Evolutionary conservation across 306 rosid species (phyloP), one percentile per base, ranked within the genome.

Genomic region (Medicago lupulina): DNA sequence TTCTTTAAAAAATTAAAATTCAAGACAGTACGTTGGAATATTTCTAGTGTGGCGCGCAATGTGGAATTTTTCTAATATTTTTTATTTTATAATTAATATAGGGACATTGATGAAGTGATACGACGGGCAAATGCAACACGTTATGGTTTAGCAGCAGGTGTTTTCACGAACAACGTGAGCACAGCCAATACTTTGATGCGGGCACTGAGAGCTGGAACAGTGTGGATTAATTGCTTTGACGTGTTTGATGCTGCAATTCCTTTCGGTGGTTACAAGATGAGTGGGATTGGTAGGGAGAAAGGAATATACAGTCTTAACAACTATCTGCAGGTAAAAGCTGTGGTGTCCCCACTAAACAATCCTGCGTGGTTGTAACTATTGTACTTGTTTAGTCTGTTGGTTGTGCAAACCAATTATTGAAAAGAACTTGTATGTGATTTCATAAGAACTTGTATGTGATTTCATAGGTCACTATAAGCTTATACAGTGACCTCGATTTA

Each of bases 261-360:
- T 3, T 94, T 95, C 68, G 98, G 97, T 7, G 97, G 98, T 13
- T 95, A 86, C 85, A 95, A 95, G 86, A 95, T 95, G 98, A 95
- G 98, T 10, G 98, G 97, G 0, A 76, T 81, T 1, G 97, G 97
- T 59, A 87, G 97, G 77, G 97, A 95, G 75, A 95, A 92, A 76
- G 97, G 97, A 36, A 77, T 92, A 70, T 89, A 94, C 81, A 90
- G 98, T 81, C 96, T 95, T 36, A 58, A 85, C 36, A 92, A 87
- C 82, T 95, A 95, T 77, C 78, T 95, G 73, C 96, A 90, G 84
- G 95, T 95, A 12, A 95, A 92, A 85, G 97, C 96, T 69, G 96
- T 92, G 7, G 91, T 95, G 18, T 67, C 95, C 23, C 89, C 95
- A 6, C 12, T 95, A 81, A 83, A 88, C 12, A 88, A 87, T 70